Base-by-base conservation (phyloP, 2,329 filamentous ascomycete species). In the Coniochaeta sp. region DNA sequence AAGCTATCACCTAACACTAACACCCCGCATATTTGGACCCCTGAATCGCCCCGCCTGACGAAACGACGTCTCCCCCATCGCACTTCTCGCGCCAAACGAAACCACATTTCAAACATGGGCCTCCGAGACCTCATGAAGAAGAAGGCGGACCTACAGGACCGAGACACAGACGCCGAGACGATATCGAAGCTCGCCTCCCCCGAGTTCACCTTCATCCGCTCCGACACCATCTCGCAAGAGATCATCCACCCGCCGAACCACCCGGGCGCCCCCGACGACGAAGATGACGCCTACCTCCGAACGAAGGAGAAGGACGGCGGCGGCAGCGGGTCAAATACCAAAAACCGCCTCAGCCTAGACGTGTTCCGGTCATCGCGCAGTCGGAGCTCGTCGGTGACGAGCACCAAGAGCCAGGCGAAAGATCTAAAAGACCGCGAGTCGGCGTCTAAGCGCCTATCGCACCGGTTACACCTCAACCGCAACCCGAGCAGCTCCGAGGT, bases 191-290 rank as follows among this genome's bases (percentile, higher is more conserved):
- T 72, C 35, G 64, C 65, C 49, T 65, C 75, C 1, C 84, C 86
- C 52, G 83, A 88, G 59, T 90, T 96, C 72, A 89, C 79, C 56
- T 90, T 96, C 71, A 78, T 94, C 63, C 86, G 91, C 55, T 86
- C 89, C 57, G 92, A 95, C 64, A 96, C 91, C 1, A 71, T 83
- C 57, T 83, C 85, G 1, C 81, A 91, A 65, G 90, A 96, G 67
- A 73, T 86, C 58, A 89, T 96, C 65, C 75, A 82, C 52, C 87
- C 89, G 10, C 87, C 90, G 6, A 66, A 56, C 60, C 63, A 60
- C 56, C 62, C 56, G 55, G 28, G 35, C 30, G 52, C 48, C 46
- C 49, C 49, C 31, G 55, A 56, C 46, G 47, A 31, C 18, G 51
- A 46, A 13, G 52, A 57, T 51, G 53, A 57, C 16, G 57, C 55